Evolutionary conservation across 352 stramenopile genomes (phyloP), one percentile per base, ranked within the genome.

Genomic region (Halophytophthora polymorphica): DNA sequence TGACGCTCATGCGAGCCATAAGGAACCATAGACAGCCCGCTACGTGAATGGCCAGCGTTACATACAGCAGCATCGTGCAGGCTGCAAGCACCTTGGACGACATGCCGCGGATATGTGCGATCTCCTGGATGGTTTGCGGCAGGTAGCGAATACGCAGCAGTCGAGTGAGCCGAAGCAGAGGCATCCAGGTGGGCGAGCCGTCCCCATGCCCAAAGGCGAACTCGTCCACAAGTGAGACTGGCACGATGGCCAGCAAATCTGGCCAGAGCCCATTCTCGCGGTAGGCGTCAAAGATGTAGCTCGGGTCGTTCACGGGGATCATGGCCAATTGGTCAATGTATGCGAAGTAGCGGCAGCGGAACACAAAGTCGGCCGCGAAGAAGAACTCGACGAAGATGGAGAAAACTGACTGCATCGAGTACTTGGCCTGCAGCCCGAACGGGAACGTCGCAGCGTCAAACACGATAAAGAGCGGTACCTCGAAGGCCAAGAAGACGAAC

Each of bases 21-120:
- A 86, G 53, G 44, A 90, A 92, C 81, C 81, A 92, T 4, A 88
- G 45, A 50, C 81, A 92, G 2, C 78, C 81, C 0, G 66, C 68
- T 11, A 83, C 46, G 45, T 92, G 81, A 34, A 89, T 64, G 2
- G 71, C 63, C 3, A 92, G 53, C 1, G 74, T 83, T 22, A 92
- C 81, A 10, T 66, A 75, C n/a, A 92, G 39, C 3, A 89, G 40
- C 21, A 92, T 71, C 6, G 72, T 86, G 3, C 80, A 48, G 6
- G 76, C 69, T 7, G 62, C 62, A 25, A 85, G 75, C 19, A 71
- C 55, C 31, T 89, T 87, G 1, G 78, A 90, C n/a, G 71, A 86
- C 23, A 90, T 39, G 1, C 61, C 59, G 5, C 68, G 69, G 17
- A 80, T 53, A 29, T 88, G 74, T 12, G 68, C 41, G 6, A 90